Base-by-base conservation (phyloP, 2,329 filamentous ascomycete genomes). In the Colletotrichum viniferum region DNA sequence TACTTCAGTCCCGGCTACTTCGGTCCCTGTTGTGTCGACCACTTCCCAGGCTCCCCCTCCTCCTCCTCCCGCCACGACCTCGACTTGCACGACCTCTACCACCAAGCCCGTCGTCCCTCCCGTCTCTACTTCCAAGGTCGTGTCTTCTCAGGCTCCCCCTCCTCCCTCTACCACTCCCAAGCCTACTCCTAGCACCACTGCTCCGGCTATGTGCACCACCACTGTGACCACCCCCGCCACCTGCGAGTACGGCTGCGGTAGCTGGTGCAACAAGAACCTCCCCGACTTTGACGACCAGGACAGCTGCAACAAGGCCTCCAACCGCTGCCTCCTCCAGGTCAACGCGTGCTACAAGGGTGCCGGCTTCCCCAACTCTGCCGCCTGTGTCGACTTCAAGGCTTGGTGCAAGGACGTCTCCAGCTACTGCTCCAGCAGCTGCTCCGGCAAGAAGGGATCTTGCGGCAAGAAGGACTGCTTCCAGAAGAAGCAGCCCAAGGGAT, bases 171-270 rank as follows among this genome's bases (percentile, higher is more conserved):
- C 69, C 34, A 79, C 78, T 9, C 78, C 78, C 16, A 79, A 78
- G 58, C 73, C 77, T 63, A 78, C 76, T 30, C 77, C 81, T 52
- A 83, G 81, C 32, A 85, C 83, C 26, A 85, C 85, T 18, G 82
- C 80, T 32, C 81, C 82, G 52, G 79, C 85, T n/a, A 80, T 88
- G 68, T 91, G 89, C 82, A 89, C 86, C 12, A 82, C 85, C 63
- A 90, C 87, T 28, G 81, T 83, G 28, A 84, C 86, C 13, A 80
- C 86, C 28, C 86, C 88, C 12, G 81, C 87, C 63, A 84, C 82
- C 34, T 91, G 89, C 81, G 89, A 91, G 80, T 91, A 89, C 82
- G 83, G 87, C 77, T 88, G 87, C 77, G 90, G 90, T 63, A 86
- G 85, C 76, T 91, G 89, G 89, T 90, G 88, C 79, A 86, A 86